Evolutionary conservation across 2,329 filamentous ascomycete genomes (phyloP), one percentile per base, ranked within the genome.

Genomic region (Colletotrichum cereale): DNA sequence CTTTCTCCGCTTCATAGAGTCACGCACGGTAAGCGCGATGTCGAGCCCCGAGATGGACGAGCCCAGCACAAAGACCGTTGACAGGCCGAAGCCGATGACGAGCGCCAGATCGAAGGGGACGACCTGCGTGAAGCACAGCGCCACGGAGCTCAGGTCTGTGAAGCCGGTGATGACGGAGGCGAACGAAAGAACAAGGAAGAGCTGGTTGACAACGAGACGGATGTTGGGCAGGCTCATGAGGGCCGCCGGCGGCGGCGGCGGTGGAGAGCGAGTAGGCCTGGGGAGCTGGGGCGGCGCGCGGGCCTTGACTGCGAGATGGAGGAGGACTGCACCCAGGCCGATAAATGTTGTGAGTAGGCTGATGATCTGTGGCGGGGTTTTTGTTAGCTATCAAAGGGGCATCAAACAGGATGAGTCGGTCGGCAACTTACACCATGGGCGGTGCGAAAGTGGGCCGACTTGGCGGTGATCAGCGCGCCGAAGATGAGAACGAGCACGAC

Each of bases 61-160:
- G 2, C 75, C 77, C 0, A 79, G 55, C 18, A 75, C 58, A 36
- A 78, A 77, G 31, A 76, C 60, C 8, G 71, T 73, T 1, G 73
- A 73, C 1, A 81, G 65, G 0, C 66, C 62, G 44, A 79, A 76
- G 5, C 78, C 80, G 5, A 76, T 8, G 8, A 66, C 29, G 5
- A 81, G 50, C 11, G 75, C 76, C 10, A 74, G 31, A 55, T 79
- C 75, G 36, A 81, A 76, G 2, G 77, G 67, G 7, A 81, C 56
- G 21, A 77, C 56, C 18, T 76, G 75, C 7, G 77, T 78, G 36
- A 79, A 56, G 63, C 79, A 79, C 26, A 81, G 72, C 1, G 75
- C 66, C 16, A 79, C 74, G 11, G 70, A 70, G 56, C 74, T 76
- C 3, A 81, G 67, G 42, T 79, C 78, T 2, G 74, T 65, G 48